Conservation (phyloP, 139 green algal species). For the Asterochloris erici region DNA sequence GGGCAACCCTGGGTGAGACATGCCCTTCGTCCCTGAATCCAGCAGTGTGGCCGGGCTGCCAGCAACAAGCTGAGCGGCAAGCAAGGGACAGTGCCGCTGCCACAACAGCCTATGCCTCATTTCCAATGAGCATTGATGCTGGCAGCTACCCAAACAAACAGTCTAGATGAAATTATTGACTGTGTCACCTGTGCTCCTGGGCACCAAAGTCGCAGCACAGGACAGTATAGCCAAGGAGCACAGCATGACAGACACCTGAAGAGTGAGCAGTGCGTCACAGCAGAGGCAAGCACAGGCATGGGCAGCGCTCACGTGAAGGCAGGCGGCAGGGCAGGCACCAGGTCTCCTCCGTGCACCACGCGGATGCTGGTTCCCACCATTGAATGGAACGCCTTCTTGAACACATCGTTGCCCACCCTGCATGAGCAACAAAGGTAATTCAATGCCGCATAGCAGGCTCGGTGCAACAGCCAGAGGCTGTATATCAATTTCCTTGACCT, state of each 20-base stretch:
- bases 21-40: too few species aligned
- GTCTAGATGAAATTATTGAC: too few species aligned
- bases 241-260: not conserved
- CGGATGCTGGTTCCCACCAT: conserved; percentile 31
- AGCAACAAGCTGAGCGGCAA: too few species aligned
- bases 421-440: not conserved
- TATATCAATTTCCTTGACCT: too few species aligned
- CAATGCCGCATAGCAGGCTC: not conserved
- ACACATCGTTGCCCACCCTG: conserved; percentile 28
- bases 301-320: conserved; percentile 6
- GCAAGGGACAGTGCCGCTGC: too few species aligned
- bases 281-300: not conserved
- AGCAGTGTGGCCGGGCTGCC: too few species aligned
- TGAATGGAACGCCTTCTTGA: conserved; percentile 27
- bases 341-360: conserved; percentile 27
- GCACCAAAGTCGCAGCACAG: not conserved
- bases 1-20: too few species aligned
- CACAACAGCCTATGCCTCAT: not conserved
- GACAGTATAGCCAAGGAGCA: not conserved
- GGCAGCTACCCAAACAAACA: too few species aligned
- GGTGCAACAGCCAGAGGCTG: not conserved
- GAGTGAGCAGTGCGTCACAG: not conserved
- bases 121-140: too few species aligned
- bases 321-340: conserved; percentile 25
- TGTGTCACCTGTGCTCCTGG: too few species aligned